Base-by-base conservation (phyloP, 768 basidiomycete species). In the Boletus subcaerulescens region DNA sequence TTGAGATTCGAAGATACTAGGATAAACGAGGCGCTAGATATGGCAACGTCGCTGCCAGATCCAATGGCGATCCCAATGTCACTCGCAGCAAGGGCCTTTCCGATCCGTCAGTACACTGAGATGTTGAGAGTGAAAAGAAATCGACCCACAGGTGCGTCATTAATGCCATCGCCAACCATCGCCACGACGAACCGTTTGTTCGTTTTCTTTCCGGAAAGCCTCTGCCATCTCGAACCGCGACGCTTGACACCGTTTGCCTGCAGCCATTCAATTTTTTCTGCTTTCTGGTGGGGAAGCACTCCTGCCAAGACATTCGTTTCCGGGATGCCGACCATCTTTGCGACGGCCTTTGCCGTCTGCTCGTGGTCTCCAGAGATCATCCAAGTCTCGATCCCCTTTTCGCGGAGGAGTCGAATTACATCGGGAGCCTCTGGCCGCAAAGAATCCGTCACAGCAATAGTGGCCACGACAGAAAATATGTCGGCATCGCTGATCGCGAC, bases 311-410 rank as follows among this genome's bases (percentile, higher is more conserved):
- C 86, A 58, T 89, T 84, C 24, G 73, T 73, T 38, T 74, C 69
- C 0, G 83, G 77, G 50, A 94, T 87, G 4, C 89, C 89, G 2
- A 90, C 82, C 53, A 70, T 73, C 53, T 69, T 70, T 0, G 87
- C 91, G 24, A 94, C 85, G 13, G 90, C 87, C 45, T 73, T 73
- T 0, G 90, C 90, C 0, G 92, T 92, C 3, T 66, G 67, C 53
- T 80, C 77, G 55, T 84, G 83, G 64, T 94, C 92, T 3, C 93
- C 93, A 13, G 89, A 88, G 26, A 93, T 81, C 81, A 94, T 91
- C 82, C 85, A 91, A 0, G 85, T 82, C 22, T 73, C 75, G 32
- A 91, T 78, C 0, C 82, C 81, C 39, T 75, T 74, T 3, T 73
- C 67, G 31, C 77, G 80, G 39, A 92, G 74, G 39, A 65, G 62